Evolutionary conservation across 2,329 filamentous ascomycete genomes (phyloP).

Genomic region (Phialocephala subalpina): DNA sequence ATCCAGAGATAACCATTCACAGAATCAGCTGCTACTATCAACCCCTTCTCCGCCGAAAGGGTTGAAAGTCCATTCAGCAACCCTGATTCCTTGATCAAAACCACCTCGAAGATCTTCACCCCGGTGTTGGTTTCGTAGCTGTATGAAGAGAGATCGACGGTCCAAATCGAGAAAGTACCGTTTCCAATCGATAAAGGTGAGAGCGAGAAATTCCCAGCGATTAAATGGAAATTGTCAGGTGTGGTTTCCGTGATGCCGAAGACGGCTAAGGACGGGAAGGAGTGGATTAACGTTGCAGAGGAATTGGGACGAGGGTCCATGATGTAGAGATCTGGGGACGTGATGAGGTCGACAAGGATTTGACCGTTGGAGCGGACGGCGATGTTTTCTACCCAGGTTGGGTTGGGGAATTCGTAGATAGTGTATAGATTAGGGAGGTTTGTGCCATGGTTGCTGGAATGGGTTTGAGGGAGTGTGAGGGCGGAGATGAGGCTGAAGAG

Average conservation of each 20-base stretch:
- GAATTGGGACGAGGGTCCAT: constrained; percentile 20
- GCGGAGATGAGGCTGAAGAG: constrained; percentile 8
- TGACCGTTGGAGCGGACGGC: constrained; percentile 28
- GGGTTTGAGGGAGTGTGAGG: background rate
- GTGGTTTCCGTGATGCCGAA: constrained; percentile 48
- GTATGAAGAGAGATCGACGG: constrained; percentile 25
- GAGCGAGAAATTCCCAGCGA: constrained; percentile 38
- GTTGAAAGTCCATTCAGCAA: constrained; percentile 40
- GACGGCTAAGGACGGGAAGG: constrained; percentile 35
- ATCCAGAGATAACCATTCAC: constrained; percentile 37
- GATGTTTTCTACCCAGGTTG: constrained; percentile 37
- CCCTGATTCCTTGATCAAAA: constrained; percentile 30
- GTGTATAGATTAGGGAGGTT: background rate
- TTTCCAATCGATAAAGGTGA: constrained; percentile 12
- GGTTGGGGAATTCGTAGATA: constrained; percentile 31
- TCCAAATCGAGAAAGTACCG: constrained; percentile 33
- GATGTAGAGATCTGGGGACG: constrained; percentile 26
- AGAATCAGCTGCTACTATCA: constrained; percentile 41
- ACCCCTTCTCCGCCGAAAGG: constrained; percentile 23
- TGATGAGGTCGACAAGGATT: constrained; percentile 28
- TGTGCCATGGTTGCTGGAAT: background rate
- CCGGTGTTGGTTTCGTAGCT: constrained; percentile 4
- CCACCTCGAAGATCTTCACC: constrained; percentile 22
- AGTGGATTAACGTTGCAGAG: constrained; percentile 23
- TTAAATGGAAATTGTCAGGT: constrained; percentile 37